Evolutionary conservation across 441 rosid species (phyloP), one percentile per base, ranked within the genome.

Genomic region (Gossypium davidsonii): DNA sequence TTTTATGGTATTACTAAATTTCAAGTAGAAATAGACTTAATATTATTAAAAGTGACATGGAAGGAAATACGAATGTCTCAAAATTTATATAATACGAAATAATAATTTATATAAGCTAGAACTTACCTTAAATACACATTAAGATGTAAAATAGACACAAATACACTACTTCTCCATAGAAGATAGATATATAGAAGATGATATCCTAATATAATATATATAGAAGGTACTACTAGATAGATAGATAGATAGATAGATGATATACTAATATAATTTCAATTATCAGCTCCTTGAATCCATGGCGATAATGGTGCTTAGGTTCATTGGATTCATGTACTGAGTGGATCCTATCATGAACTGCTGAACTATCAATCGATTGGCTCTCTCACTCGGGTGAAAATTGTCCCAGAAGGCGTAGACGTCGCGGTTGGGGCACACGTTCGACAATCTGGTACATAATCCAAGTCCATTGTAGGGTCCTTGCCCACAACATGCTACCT

Each of bases 401-500:
- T 23, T 8, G 14, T 61, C 67, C 25, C 48, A 34, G 23, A 61
- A 61, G 23, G 1, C 48, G 67, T 61, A 61, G 21, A 31, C 46
- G 44, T 61, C 10, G 14, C 66, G 66, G 3, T 61, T 8, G 6
- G 48, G 46, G 48, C 67, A 61, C 67, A 34, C 2, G 17, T 34
- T 61, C 2, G 67, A 61, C 48, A 34, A 61, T 3, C 23, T 0
- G 67, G 67, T 61, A 23, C 67, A 34, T 17, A 61, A 61, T 61
- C 67, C 48, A 31, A 34, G 48, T 34, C 67, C 67, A 34, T 61
- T 61, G 48, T 31, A 61, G 48, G 67, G 48, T 61, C 67, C 14
- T 61, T 61, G 67, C 21, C 48, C 48, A 34, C 67, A 61, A 26
- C 67, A 61, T 61, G 67, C 67, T 34, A 34, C 48, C 48, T 61